These are phyloP conservation scores for Synchytrium microbalum DNA, from an alignment of 371 early-diverging fungal species.

Conservation along the genomic window DNA sequence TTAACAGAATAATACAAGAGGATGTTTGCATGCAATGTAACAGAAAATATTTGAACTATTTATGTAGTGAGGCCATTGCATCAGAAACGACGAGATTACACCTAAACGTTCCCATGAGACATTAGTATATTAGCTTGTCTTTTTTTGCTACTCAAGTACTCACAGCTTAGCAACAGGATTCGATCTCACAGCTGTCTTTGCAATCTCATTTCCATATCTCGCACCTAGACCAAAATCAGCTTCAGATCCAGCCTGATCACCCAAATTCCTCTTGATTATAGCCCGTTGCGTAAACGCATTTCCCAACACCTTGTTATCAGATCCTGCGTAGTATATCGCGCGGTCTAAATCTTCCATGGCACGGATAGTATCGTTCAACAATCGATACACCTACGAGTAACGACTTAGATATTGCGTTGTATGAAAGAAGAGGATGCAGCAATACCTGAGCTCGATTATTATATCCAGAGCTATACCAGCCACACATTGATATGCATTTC, in stretches of 20 bases:
- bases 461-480: neutral
- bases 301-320: slow-evolving; percentile 24
- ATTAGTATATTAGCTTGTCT: too few relatives aligned
- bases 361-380: slow-evolving; percentile 42
- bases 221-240: slow-evolving; percentile 72
- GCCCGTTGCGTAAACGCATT: slow-evolving; percentile 83
- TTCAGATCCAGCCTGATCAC: slow-evolving; percentile 57
- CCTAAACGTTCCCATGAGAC: too few relatives aligned
- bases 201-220: slow-evolving; percentile 71
- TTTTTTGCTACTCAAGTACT: too few relatives aligned
- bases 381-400: slow-evolving; percentile 66
- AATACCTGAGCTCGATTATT: neutral
- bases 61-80: neutral
- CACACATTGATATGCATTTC: neutral
- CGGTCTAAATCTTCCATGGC: slow-evolving; percentile 62
- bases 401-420: too few relatives aligned
- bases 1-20: neutral
- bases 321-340: slow-evolving; percentile 58
- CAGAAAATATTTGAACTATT: neutral
- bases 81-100: neutral
- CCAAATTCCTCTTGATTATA: slow-evolving; percentile 54
- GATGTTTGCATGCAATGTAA: neutral
- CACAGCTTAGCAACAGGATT: slow-evolving; percentile 89
- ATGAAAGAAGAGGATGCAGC: too few relatives aligned
- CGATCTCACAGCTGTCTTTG: slow-evolving; percentile 66